Evolutionary conservation across 2,329 filamentous ascomycete species (phyloP).

Genomic region (Zasmidium angulare): DNA sequence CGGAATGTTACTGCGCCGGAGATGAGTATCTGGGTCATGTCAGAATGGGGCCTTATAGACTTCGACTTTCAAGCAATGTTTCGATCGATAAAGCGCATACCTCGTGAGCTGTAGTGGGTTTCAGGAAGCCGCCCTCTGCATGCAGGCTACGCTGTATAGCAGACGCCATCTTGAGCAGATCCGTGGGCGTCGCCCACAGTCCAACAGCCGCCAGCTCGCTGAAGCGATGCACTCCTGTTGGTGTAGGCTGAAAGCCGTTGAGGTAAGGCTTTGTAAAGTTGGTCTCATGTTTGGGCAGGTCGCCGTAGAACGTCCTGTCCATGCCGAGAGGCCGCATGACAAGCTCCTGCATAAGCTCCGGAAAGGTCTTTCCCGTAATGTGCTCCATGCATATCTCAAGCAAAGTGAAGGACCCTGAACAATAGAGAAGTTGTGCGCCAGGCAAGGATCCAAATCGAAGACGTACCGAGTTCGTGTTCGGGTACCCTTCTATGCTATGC

Average conservation of each 20-base stretch:
- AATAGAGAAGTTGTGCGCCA: conserved; percentile 25
- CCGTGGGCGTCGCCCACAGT: conserved; percentile 29
- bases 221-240: conserved; percentile 21
- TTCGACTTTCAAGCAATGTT: no score
- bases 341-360: conserved; percentile 24
- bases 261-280: conserved; percentile 23
- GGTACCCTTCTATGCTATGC: conserved; percentile 20
- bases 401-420: conserved; percentile 26
- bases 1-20: background rate
- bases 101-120: conserved; percentile 12
- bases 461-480: conserved; percentile 23
- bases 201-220: conserved; percentile 28
- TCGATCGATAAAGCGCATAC: background rate
- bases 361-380: conserved; percentile 15
- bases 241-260: conserved; percentile 16
- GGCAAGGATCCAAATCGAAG: conserved; percentile 24
- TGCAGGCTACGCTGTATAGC: conserved; percentile 23
- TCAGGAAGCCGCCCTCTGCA: conserved; percentile 17
- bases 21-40: background rate
- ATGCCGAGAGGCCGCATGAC: conserved; percentile 27
- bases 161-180: conserved; percentile 23
- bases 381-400: conserved; percentile 27
- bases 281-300: conserved; percentile 13
- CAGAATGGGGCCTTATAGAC: no score
- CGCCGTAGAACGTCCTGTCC: conserved; percentile 22